A percentile compares a stretch with the other conserved stretches of the same genome.
phyloP scores from a whole-genome alignment of 306 rosid genomes.

The Echinosophora koreensis region DNA sequence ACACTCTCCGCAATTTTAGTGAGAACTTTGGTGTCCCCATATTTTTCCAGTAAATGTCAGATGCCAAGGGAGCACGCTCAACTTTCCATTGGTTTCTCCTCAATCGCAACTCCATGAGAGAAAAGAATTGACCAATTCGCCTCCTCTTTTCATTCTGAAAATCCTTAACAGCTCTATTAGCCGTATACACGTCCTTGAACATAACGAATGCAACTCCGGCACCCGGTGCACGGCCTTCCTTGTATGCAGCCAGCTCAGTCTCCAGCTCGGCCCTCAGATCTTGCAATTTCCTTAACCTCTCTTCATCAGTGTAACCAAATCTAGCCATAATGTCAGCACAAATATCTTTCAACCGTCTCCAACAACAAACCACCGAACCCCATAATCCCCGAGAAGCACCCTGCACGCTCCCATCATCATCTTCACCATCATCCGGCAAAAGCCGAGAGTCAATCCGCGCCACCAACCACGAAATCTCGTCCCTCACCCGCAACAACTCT shows the following conservation, averaged over 20 bases:
- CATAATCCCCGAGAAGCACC: conserved; percentile 44
- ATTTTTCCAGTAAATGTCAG: conserved; percentile 94
- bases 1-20: conserved; percentile 69
- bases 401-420: conserved; percentile 43
- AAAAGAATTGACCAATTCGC: conserved; percentile 86
- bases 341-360: conserved; percentile 56
- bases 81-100: conserved; percentile 96
- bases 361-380: conserved; percentile 47
- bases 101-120: conserved; percentile 78
- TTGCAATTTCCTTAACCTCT: conserved; percentile 74
- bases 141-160: conserved; percentile 85
- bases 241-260: conserved; percentile 80
- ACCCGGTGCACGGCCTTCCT: conserved; percentile 82
- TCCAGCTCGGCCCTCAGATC: conserved; percentile 87
- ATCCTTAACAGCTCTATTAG: conserved; percentile 96
- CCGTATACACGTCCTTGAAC: conserved; percentile 90
- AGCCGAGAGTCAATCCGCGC: conserved; percentile 81
- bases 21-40: conserved; percentile 83
- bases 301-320: conserved; percentile 82
- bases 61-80: conserved; percentile 95
- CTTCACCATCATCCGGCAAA: conserved; percentile 62
- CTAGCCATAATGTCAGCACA: conserved; percentile 55
- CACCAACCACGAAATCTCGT: conserved; percentile 79
- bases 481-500: conserved; percentile 73
- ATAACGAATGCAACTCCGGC: conserved; percentile 95